These are phyloP conservation scores for Termitomyces sp. DNA, from an alignment of 768 basidiomycete species.

Conservation along the genomic window DNA sequence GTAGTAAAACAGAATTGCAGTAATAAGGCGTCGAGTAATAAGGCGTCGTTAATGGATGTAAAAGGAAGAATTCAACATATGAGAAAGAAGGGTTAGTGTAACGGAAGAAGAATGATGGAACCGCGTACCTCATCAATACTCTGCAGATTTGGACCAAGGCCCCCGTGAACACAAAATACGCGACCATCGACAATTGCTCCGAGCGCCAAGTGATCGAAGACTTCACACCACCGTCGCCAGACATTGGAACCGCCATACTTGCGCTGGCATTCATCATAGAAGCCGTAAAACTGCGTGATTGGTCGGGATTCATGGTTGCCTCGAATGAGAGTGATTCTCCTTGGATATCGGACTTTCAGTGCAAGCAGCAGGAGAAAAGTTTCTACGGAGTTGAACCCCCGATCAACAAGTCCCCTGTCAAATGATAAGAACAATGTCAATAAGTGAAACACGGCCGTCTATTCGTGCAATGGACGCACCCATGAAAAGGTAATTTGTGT, in stretches of 20 bases:
- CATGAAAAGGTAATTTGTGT: slow-evolving; percentile 97
- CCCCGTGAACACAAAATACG: slow-evolving; percentile 97
- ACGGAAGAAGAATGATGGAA: slow-evolving; percentile 1
- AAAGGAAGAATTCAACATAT: no score
- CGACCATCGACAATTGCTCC: slow-evolving; percentile 96
- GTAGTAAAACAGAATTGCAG: not conserved
- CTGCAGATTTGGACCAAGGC: slow-evolving; percentile 83
- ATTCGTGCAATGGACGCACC: slow-evolving; percentile 38
- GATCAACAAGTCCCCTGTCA: slow-evolving; percentile 94
- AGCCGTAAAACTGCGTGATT: slow-evolving; percentile 94
- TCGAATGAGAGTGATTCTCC: slow-evolving; percentile 93
- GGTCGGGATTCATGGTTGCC: slow-evolving; percentile 98
- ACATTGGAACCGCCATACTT: slow-evolving; percentile 94
- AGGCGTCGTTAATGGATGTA: no score
- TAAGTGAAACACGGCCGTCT: not conserved
- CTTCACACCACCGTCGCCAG: slow-evolving; percentile 98
- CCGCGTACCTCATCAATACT: slow-evolving; percentile 77
- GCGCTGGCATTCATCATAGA: slow-evolving; percentile 94
- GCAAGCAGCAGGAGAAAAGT: slow-evolving; percentile 93
- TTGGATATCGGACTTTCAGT: slow-evolving; percentile 95
- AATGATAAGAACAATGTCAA: not conserved
- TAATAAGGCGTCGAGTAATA: not conserved
- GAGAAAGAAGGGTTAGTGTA: slow-evolving; percentile 1
- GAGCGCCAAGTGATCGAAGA: slow-evolving; percentile 94
- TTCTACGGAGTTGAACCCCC: slow-evolving; percentile 95